Base-by-base conservation (phyloP, 805 yeast species). In the Starmera dryadoides region DNA sequence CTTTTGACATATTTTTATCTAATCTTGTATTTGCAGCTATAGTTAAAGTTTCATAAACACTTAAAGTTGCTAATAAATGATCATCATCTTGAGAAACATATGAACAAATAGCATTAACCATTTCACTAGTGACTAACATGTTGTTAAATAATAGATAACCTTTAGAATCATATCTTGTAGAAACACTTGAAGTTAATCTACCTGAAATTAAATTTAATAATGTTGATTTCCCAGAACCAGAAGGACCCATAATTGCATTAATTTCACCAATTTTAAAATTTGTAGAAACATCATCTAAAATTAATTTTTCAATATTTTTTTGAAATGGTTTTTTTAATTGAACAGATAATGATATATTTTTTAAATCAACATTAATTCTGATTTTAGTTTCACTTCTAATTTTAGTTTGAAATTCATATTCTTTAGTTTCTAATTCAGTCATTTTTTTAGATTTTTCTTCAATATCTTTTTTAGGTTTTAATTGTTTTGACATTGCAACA, bases 51-150 rank as follows among this genome's bases (percentile, higher is more conserved):
- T 87, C 96, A 36, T 79, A 60, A 2, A 87, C 95, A 0, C 95
- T 85, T 42, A 87, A 62, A 8, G 81, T 68, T 1, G 88, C 73
- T 28, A 86, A 59, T 34, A 87, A 61, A 37, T 86, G 80, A 46
- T 79, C 82, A 53, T 86, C 95, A 47, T 81, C 87, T 53, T 86
- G 95, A 4, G 87, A 73, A 14, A 86, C 95, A 59, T 81, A 86
- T 0, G 91, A 86, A 37, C 91, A 79, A 2, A 77, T 53, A 4
- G 68, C 62, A 33, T 64, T 59, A 30, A 75, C 55, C 53, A 69
- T 62, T 3, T 51, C 46, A 9, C 58, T 53, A 2, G 63, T 48
- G 6, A 73, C 67, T 26, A 46, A 46, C 20, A 53, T 43, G 34
- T 52, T 64, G 47, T 77, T 75, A 42, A 79, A 64, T 18, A 58